These are phyloP conservation scores for Pichia eremophila DNA, from an alignment of 805 yeast genomes.

Conservation along the genomic window DNA sequence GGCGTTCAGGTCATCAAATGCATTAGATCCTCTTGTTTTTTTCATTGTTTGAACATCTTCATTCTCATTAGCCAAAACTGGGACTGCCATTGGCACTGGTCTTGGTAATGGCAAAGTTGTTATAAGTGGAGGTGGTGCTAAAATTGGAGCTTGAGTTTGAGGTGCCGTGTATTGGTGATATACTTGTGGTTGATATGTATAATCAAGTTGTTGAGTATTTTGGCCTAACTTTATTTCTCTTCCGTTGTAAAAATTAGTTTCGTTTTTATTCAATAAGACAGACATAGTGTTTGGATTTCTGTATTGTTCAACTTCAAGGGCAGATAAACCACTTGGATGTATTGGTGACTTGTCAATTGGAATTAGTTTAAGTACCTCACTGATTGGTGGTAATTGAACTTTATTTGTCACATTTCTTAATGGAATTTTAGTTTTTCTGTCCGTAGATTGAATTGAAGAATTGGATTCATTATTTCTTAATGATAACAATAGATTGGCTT, in stretches of 20 bases:
- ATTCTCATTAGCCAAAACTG: neutral
- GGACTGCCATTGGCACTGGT: neutral
- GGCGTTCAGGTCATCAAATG: slow-evolving; percentile 2
- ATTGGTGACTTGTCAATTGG: slow-evolving; percentile 13
- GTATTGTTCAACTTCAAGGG: slow-evolving; percentile 4
- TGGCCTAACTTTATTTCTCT: neutral
- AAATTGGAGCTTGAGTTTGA: neutral
- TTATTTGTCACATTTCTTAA: slow-evolving; percentile 4
- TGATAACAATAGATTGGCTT: slow-evolving; percentile 1
- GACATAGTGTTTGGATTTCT: slow-evolving; percentile 4
- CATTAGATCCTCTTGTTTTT: neutral
- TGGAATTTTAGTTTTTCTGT: neutral
- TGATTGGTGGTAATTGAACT: slow-evolving; percentile 17
- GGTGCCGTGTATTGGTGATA: neutral
- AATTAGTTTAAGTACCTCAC: slow-evolving; percentile 9
- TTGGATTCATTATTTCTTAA: neutral
- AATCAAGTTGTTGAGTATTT: neutral
- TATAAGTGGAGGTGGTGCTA: neutral
- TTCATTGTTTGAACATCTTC: neutral
- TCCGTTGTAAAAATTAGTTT: slow-evolving; percentile 6
- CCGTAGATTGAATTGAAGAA: too few relatives aligned
- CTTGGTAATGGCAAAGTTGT: too few relatives aligned
- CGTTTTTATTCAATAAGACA: slow-evolving; percentile 6
- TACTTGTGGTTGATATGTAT: neutral
- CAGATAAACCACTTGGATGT: slow-evolving; percentile 13